Evolutionary conservation across 2,329 filamentous ascomycete species (phyloP).

Genomic region (Cordyceps tenuipes): DNA sequence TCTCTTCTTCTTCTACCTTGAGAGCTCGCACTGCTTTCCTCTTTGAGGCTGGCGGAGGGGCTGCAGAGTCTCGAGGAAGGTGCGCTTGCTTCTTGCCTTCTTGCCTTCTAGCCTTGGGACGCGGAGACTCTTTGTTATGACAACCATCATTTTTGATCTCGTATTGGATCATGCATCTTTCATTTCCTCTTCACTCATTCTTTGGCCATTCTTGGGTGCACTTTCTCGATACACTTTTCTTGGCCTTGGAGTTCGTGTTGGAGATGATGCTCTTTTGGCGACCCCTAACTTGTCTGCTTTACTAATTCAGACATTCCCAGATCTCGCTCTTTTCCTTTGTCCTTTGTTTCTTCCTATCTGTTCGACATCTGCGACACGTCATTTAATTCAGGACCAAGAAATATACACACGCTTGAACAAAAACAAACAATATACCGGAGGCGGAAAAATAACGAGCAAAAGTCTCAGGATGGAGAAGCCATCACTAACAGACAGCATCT

Average conservation of each 20-base stretch:
- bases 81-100: not conserved
- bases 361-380: constrained; percentile 5
- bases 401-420: constrained; percentile 1
- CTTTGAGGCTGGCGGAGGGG: not conserved
- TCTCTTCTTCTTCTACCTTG: not conserved
- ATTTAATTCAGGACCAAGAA: constrained; percentile 9
- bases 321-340: not conserved
- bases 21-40: not conserved
- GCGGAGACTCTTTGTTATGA: not conserved
- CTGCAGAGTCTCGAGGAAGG: constrained; percentile 4
- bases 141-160: not conserved
- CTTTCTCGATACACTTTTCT: not conserved
- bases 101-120: not conserved
- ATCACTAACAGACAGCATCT: constrained; percentile 19
- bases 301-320: constrained; percentile 8
- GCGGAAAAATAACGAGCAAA: not conserved
- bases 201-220: constrained; percentile 6
- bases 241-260: constrained; percentile 6
- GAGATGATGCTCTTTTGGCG: constrained; percentile 3
- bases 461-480: constrained; percentile 24
- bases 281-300: not conserved
- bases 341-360: not conserved
- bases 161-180: not conserved
- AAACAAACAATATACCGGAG: not conserved
- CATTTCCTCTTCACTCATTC: not conserved